These are phyloP conservation scores for Suillus placidus DNA, from an alignment of 768 basidiomycete species.

Conservation along the genomic window DNA sequence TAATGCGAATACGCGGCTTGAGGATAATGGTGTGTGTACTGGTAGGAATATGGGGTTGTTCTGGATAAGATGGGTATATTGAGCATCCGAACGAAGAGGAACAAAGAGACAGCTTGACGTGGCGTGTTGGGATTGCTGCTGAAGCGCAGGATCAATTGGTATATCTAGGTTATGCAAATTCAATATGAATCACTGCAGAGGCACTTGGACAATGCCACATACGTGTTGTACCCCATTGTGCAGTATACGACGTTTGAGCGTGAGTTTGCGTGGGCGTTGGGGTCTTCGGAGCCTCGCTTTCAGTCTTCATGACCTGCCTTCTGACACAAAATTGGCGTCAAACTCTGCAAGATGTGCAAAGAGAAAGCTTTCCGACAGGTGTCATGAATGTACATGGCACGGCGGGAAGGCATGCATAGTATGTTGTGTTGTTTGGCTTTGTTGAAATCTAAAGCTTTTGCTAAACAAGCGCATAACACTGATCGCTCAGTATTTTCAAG, in stretches of 20 bases:
- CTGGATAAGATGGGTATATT: slow-evolving; percentile 31
- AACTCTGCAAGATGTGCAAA: neutral
- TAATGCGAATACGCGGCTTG: slow-evolving; percentile 48
- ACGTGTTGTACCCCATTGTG: slow-evolving; percentile 46
- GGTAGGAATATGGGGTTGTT: slow-evolving; percentile 51
- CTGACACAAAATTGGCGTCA: neutral
- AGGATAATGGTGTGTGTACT: slow-evolving; percentile 41
- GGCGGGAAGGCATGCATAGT: neutral
- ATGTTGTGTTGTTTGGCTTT: slow-evolving; percentile 22
- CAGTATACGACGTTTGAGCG: slow-evolving; percentile 33
- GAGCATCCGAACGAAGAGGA: slow-evolving; percentile 9
- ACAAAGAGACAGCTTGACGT: slow-evolving; percentile 37
- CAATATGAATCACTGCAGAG: slow-evolving; percentile 3
- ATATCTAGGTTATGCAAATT: slow-evolving; percentile 45
- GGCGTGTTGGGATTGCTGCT: slow-evolving; percentile 54
- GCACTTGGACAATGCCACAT: slow-evolving; percentile 18
- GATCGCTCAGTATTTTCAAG: slow-evolving; percentile 1
- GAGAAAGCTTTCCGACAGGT: neutral
- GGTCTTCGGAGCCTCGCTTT: slow-evolving; percentile 40
- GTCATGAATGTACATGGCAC: neutral
- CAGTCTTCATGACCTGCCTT: slow-evolving; percentile 42
- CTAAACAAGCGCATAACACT: slow-evolving; percentile 11
- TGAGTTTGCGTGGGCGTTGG: slow-evolving; percentile 36
- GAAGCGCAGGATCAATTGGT: slow-evolving; percentile 69
- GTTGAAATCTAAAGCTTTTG: slow-evolving; percentile 25